Evolutionary conservation across 2,329 filamentous ascomycete genomes (phyloP).

Genomic region (Aspergillus neoniger): DNA sequence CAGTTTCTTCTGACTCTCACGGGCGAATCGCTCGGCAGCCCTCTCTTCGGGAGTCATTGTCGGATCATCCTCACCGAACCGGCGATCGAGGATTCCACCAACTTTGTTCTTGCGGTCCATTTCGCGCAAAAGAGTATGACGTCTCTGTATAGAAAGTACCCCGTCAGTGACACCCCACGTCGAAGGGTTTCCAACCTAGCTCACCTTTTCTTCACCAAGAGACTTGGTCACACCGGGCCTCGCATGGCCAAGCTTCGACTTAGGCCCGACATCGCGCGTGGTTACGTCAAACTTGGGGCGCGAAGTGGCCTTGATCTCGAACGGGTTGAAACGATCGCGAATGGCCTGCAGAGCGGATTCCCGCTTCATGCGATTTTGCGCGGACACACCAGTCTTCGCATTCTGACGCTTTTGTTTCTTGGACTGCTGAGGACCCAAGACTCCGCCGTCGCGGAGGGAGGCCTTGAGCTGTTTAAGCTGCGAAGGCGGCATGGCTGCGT

Average conservation of each 20-base stretch:
- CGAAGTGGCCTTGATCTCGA: slow-evolving; percentile 82
- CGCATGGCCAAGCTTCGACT: slow-evolving; percentile 60
- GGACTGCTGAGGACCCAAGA: slow-evolving; percentile 87
- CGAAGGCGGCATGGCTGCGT: slow-evolving; percentile 77
- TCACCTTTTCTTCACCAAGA: slow-evolving; percentile 78
- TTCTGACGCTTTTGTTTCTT: slow-evolving; percentile 88
- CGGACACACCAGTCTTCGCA: slow-evolving; percentile 65
- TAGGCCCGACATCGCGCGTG: slow-evolving; percentile 57
- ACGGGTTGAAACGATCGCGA: slow-evolving; percentile 95
- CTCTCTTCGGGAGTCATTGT: slow-evolving; percentile 91
- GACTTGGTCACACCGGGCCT: slow-evolving; percentile 84
- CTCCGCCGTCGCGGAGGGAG: slow-evolving; percentile 83
- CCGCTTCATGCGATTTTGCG: slow-evolving; percentile 74
- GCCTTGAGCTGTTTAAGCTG: slow-evolving; percentile 95
- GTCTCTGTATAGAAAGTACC: slow-evolving; percentile 54
- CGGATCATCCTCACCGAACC: slow-evolving; percentile 94
- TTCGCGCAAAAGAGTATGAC: slow-evolving; percentile 82
- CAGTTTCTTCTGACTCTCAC: slow-evolving; percentile 78
- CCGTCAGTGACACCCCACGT: slow-evolving; percentile 12
- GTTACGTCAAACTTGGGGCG: slow-evolving; percentile 85
- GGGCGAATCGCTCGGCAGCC: slow-evolving; percentile 85
- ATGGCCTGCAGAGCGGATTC: slow-evolving; percentile 79
- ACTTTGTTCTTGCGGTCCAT: slow-evolving; percentile 88
- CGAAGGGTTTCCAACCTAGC: slow-evolving; percentile 27
- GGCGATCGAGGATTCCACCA: slow-evolving; percentile 86